These are phyloP conservation scores for Lepidium africanum DNA, from an alignment of 345 rosid genomes.

Conservation along the genomic window DNA sequence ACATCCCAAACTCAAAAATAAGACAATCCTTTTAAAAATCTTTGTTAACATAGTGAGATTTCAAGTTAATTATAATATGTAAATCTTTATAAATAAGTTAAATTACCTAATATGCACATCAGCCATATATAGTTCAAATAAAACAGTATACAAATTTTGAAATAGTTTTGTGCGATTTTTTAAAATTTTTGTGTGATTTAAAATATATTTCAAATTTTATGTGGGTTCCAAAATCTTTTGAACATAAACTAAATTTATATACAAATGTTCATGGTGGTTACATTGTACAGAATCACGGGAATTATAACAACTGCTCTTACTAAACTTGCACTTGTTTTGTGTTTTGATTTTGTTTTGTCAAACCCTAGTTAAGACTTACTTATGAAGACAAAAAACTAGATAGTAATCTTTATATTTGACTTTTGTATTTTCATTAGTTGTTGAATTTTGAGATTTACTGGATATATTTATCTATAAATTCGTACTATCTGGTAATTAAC, in stretches of 20 bases:
- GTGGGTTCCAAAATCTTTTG: too few species aligned
- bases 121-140: neutral
- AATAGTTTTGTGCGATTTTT: too few species aligned
- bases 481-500: neutral
- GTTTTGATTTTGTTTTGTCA: neutral
- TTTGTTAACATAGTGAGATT: too few species aligned
- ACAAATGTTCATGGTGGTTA: neutral
- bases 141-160: neutral
- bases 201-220: too few species aligned
- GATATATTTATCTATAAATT: neutral
- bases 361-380: slow-evolving; percentile 12
- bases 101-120: neutral
- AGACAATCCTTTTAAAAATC: too few species aligned
- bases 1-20: too few species aligned
- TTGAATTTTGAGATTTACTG: neutral
- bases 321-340: neutral
- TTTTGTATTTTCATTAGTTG: neutral
- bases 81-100: too few species aligned
- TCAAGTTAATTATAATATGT: too few species aligned
- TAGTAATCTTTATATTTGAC: neutral
- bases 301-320: neutral
- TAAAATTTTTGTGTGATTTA: too few species aligned
- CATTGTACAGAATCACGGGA: neutral
- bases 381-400: neutral
- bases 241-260: neutral